Percentiles rank a stretch among this genome's conserved stretches.
phyloP scores from a whole-genome alignment of 768 basidiomycete species.

The Amanita muscaria region DNA sequence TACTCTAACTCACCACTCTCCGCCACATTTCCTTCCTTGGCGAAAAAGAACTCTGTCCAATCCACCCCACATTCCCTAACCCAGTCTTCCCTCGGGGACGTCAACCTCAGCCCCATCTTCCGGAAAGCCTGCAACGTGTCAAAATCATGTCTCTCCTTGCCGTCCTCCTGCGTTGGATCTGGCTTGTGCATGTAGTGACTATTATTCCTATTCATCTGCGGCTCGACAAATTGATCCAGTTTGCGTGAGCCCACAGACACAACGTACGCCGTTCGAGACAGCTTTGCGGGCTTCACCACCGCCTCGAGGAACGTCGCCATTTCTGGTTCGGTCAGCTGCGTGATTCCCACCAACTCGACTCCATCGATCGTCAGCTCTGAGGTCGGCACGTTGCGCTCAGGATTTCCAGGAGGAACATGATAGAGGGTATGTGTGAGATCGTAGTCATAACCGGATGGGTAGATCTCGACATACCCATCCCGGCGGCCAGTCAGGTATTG shows the following conservation, averaged over 20 bases:
- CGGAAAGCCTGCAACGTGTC: background rate
- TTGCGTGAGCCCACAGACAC: background rate
- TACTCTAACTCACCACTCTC: background rate
- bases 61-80: constrained; percentile 1
- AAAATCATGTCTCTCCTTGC: constrained; percentile 1
- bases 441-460: constrained; percentile 3
- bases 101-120: background rate
- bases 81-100: constrained; percentile 1
- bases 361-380: constrained; percentile 1
- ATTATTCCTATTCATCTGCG: background rate
- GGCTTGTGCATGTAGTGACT: background rate
- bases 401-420: background rate
- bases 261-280: constrained; percentile 1
- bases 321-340: background rate
- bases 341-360: background rate
- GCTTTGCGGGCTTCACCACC: constrained; percentile 1
- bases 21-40: background rate
- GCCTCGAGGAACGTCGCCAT: constrained; percentile 1
- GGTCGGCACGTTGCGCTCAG: background rate
- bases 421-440: constrained; percentile 2
- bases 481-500: constrained; percentile 1
- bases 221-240: constrained; percentile 1
- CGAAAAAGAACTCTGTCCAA: background rate
- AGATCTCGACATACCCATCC: constrained; percentile 2
- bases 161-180: background rate